These are phyloP conservation scores for Termitomyces sp. DNA, from an alignment of 768 basidiomycete genomes.

Conservation along the genomic window DNA sequence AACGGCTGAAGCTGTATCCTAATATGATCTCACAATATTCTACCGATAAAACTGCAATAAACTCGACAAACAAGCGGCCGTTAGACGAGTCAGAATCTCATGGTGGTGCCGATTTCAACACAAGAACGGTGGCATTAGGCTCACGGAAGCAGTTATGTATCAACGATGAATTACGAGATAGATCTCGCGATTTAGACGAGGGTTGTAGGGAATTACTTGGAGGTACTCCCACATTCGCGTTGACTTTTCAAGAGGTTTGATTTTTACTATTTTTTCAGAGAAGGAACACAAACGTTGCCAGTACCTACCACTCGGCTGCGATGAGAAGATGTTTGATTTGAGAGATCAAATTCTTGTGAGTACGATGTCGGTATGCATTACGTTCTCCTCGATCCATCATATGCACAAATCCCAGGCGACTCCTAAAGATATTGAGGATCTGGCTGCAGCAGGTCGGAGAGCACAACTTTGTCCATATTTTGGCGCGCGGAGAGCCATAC, in stretches of 20 bases:
- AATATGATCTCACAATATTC: conserved; percentile 26
- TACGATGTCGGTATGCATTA: conserved; percentile 3
- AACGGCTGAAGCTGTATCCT: conserved; percentile 55
- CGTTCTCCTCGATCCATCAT: background rate
- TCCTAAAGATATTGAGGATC: conserved; percentile 93
- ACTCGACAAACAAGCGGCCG: conserved; percentile 19
- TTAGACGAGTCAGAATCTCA: conserved; percentile 26
- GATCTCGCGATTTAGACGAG: conserved; percentile 77
- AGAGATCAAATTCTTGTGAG: conserved; percentile 83
- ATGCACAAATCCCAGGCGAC: conserved; percentile 51
- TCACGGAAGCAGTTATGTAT: conserved; percentile 93
- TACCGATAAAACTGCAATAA: conserved; percentile 11
- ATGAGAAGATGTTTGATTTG: conserved; percentile 74
- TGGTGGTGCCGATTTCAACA: conserved; percentile 20
- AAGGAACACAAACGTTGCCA: conserved; percentile 70
- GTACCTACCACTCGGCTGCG: conserved; percentile 67
- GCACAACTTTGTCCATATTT: conserved; percentile 89
- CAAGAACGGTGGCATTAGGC: conserved; percentile 79
- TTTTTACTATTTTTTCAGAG: conserved; percentile 32
- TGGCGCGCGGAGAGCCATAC: conserved; percentile 81
- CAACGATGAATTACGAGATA: conserved; percentile 69
- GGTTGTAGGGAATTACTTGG: conserved; percentile 78
- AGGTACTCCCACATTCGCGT: conserved; percentile 37
- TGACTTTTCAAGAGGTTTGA: background rate
- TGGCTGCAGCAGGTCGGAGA: conserved; percentile 68